Percentiles rank a stretch among this genome's conserved stretches.
phyloP scores from a whole-genome alignment of 2,329 filamentous ascomycete species.

The Ilyonectria mors-panacis region DNA sequence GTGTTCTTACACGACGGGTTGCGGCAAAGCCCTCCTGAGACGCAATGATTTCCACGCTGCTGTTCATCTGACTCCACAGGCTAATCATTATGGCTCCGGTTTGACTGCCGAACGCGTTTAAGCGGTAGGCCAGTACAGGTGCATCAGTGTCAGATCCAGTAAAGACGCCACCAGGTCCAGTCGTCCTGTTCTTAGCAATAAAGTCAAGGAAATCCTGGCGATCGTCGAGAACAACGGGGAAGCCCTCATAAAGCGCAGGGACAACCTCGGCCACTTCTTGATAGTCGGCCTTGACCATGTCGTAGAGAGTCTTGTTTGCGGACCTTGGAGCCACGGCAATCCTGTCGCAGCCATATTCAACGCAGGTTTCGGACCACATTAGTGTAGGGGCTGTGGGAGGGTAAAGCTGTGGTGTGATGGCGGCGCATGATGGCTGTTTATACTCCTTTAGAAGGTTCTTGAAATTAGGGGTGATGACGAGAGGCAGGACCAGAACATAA shows the following conservation, averaged over 20 bases:
- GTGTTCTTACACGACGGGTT: constrained; percentile 59
- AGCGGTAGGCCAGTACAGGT: constrained; percentile 33
- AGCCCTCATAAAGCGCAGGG: constrained; percentile 9
- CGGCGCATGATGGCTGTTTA: constrained; percentile 62
- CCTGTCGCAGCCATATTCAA: constrained; percentile 45
- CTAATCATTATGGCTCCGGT: constrained; percentile 30
- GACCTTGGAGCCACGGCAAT: constrained; percentile 32
- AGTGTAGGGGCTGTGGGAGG: constrained; percentile 8
- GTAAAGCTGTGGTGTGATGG: constrained; percentile 23
- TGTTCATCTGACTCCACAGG: constrained; percentile 41
- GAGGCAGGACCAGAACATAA: constrained; percentile 80
- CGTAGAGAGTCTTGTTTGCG: constrained; percentile 52
- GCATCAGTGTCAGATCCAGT: constrained; percentile 27
- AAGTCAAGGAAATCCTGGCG: constrained; percentile 25
- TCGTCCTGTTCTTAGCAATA: constrained; percentile 14
- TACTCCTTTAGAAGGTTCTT: constrained; percentile 78
- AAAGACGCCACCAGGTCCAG: constrained; percentile 29
- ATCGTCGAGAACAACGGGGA: constrained; percentile 27
- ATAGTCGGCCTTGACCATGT: constrained; percentile 28
- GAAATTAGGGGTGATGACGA: constrained; percentile 80
- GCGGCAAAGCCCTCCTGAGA: constrained; percentile 73
- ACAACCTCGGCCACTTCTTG: constrained; percentile 22
- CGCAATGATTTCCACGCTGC: constrained; percentile 60
- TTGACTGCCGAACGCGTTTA: constrained; percentile 15
- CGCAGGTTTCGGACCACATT: constrained; percentile 57